phyloP scores from a whole-genome alignment of 352 stramenopile genomes.

The Pythium dissimile region DNA sequence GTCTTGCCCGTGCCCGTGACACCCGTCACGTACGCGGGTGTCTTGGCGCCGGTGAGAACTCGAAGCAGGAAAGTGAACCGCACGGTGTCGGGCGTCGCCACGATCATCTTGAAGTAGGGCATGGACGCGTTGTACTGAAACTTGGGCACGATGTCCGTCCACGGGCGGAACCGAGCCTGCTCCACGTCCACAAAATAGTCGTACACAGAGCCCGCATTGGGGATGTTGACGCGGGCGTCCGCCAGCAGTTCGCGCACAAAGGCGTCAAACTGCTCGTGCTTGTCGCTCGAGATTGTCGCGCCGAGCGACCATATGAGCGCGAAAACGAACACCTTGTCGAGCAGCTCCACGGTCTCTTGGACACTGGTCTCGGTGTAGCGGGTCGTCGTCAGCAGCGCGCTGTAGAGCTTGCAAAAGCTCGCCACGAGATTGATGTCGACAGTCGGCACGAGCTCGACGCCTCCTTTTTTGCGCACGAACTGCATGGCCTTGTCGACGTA shows the following conservation, averaged over 20 bases:
- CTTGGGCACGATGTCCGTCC: constrained; percentile 37
- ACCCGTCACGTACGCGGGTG: constrained; percentile 69
- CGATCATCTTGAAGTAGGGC: constrained; percentile 58
- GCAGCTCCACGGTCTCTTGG: constrained; percentile 24
- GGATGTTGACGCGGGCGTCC: constrained; percentile 28
- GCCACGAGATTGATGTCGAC: constrained; percentile 74
- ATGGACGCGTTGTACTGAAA: constrained; percentile 39
- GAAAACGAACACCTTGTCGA: constrained; percentile 70
- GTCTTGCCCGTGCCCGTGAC: constrained; percentile 81
- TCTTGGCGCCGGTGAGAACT: constrained; percentile 40
- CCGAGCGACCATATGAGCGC: constrained; percentile 76
- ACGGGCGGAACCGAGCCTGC: constrained; percentile 26
- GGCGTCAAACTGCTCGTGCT: constrained; percentile 55
- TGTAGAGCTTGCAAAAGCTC: constrained; percentile 66
- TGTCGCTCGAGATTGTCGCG: constrained; percentile 54
- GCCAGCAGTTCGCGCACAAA: constrained; percentile 47
- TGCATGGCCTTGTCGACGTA: constrained; percentile 53
- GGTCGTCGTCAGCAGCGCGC: constrained; percentile 10
- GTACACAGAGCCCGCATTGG: constrained; percentile 44
- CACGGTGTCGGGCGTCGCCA: constrained; percentile 47
- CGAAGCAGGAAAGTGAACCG: constrained; percentile 35
- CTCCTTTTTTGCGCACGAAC: constrained; percentile 49
- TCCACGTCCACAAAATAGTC: constrained; percentile 66
- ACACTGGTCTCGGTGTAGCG: constrained; percentile 9
- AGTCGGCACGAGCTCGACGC: constrained; percentile 64